Evolutionary conservation across 2,329 filamentous ascomycete species (phyloP).

Genomic region (Phyllosticta capitalensis): DNA sequence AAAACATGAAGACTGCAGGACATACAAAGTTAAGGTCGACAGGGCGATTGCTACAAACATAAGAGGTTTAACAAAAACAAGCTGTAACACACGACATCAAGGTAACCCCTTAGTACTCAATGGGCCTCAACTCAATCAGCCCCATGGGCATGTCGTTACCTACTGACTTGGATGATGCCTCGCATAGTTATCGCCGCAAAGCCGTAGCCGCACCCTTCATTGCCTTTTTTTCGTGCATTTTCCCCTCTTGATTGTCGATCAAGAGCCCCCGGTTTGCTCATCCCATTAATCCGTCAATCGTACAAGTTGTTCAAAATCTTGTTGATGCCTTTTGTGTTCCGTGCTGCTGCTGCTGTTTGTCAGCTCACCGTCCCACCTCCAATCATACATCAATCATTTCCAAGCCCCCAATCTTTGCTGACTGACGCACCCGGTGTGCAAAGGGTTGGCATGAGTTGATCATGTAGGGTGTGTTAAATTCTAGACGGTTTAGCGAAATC

Average conservation of each 20-base stretch:
- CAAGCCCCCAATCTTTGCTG: not conserved
- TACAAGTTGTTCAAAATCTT: not conserved
- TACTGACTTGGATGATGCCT: not conserved
- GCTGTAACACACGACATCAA: too few relatives aligned
- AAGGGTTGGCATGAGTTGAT: constrained; percentile 2
- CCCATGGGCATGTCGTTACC: not conserved
- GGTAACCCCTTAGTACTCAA: too few relatives aligned
- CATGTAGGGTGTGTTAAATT: not conserved
- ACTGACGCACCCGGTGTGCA: not conserved
- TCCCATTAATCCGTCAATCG: not conserved
- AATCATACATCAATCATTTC: not conserved
- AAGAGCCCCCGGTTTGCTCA: not conserved
- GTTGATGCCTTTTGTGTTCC: not conserved
- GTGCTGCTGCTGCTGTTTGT: not conserved
- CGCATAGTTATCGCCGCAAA: not conserved
- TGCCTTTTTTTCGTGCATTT: not conserved
- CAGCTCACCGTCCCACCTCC: not conserved
- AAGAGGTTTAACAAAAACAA: too few relatives aligned
- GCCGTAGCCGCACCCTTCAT: not conserved
- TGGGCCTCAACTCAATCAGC: too few relatives aligned
- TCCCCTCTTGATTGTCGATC: not conserved
- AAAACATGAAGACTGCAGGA: too few relatives aligned
- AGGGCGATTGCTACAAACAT: too few relatives aligned
- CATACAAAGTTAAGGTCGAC: too few relatives aligned
- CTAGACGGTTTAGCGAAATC: constrained; percentile 9